Percentiles rank a stretch among this genome's conserved stretches.
phyloP scores from a whole-genome alignment of 768 basidiomycete species.

The Phallus indusiatus region DNA sequence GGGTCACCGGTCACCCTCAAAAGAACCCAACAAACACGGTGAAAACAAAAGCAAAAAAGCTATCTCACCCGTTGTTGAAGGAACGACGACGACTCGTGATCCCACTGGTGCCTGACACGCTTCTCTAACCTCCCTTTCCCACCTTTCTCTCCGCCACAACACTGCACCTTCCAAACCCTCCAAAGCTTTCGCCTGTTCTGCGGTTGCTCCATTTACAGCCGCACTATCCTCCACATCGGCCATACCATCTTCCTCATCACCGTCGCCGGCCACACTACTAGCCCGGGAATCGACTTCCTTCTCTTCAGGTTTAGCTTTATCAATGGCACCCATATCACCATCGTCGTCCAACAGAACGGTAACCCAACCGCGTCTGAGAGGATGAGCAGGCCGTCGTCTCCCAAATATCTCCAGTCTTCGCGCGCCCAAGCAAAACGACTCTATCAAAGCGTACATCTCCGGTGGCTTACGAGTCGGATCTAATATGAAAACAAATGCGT shows the following conservation, averaged over 20 bases:
- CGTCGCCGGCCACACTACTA: constrained; percentile 20
- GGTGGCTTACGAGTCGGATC: constrained; percentile 87
- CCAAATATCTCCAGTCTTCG: constrained; percentile 90
- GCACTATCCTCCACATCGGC: background rate
- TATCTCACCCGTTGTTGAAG: constrained; percentile 41
- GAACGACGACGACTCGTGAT: constrained; percentile 50
- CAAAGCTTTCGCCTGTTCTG: constrained; percentile 10
- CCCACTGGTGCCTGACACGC: constrained; percentile 30
- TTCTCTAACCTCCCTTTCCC: constrained; percentile 55
- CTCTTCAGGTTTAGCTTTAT: constrained; percentile 20
- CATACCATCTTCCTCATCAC: constrained; percentile 31
- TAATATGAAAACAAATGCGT: constrained; percentile 4
- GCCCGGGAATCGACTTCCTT: constrained; percentile 21
- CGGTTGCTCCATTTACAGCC: background rate
- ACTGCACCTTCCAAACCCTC: constrained; percentile 27
- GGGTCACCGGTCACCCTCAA: too few relatives aligned
- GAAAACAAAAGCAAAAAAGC: constrained; percentile 1
- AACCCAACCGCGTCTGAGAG: constrained; percentile 84
- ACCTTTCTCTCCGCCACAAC: constrained; percentile 50
- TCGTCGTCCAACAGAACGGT: constrained; percentile 66
- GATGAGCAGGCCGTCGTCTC: constrained; percentile 31
- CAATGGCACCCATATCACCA: constrained; percentile 38
- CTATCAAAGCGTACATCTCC: constrained; percentile 91
- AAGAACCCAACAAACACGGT: too few relatives aligned
- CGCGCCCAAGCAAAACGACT: constrained; percentile 93